These are phyloP conservation scores for Kodamaea alishanica DNA, from an alignment of 1,139 yeast species.

Conservation along the genomic window DNA sequence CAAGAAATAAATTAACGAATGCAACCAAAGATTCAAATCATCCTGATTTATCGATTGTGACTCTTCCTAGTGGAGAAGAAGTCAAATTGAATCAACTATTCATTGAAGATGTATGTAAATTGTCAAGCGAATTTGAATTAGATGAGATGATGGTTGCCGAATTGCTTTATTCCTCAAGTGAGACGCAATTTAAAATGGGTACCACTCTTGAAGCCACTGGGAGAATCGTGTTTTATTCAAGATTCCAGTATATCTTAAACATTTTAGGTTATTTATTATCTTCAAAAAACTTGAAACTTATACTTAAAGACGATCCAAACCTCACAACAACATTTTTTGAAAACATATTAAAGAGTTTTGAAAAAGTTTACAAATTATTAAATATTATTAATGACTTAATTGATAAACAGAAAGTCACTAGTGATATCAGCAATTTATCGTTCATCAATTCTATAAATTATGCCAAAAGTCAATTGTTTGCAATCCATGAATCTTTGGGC, in stretches of 20 bases:
- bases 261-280: slow-evolving; percentile 57
- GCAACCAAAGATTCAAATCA: slow-evolving; percentile 5
- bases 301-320: slow-evolving; percentile 13
- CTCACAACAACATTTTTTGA: slow-evolving; percentile 26
- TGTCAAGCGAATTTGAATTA: slow-evolving; percentile 42
- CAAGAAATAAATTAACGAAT: slow-evolving; percentile 47
- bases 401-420: slow-evolving; percentile 56
- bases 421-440: slow-evolving; percentile 36
- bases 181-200: slow-evolving; percentile 46
- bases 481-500: slow-evolving; percentile 70
- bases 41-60: slow-evolving; percentile 49
- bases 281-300: slow-evolving; percentile 26
- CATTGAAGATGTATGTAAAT: slow-evolving; percentile 54
- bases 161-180: slow-evolving; percentile 37
- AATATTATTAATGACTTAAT: slow-evolving; percentile 57
- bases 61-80: slow-evolving; percentile 54
- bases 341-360: slow-evolving; percentile 51
- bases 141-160: slow-evolving; percentile 39
- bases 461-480: slow-evolving; percentile 58
- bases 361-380: slow-evolving; percentile 53
- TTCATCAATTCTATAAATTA: slow-evolving; percentile 55
- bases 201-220: slow-evolving; percentile 63
- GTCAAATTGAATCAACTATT: slow-evolving; percentile 60
- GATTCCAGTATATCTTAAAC: slow-evolving; percentile 70
- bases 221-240: slow-evolving; percentile 61